phyloP scores from a whole-genome alignment of 108 stramenopile species.

The Cafeteria roenbergensis region DNA sequence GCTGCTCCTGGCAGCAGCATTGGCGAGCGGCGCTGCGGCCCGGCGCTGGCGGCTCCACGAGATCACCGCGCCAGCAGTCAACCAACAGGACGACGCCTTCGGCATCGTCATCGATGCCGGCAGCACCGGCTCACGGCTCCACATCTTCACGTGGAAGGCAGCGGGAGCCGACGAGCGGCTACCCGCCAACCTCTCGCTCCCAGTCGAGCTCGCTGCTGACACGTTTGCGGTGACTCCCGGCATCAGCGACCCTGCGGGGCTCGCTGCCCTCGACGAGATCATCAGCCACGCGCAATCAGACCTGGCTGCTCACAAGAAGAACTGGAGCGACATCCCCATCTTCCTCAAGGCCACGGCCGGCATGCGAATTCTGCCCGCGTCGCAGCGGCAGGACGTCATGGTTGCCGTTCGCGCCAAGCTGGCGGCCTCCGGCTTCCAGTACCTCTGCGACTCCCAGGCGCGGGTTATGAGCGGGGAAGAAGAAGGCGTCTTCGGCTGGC shows the following conservation, averaged over 20 bases:
- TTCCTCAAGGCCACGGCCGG: constrained; percentile 30
- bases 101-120: constrained; percentile 75
- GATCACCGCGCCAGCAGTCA: too few relatives aligned
- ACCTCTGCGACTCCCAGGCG: background rate
- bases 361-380: constrained; percentile 9
- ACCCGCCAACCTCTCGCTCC: constrained; percentile 30
- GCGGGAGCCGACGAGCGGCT: constrained; percentile 23
- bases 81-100: too few relatives aligned
- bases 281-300: constrained; percentile 32
- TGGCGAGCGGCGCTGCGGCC: too few relatives aligned
- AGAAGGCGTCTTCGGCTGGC: constrained; percentile 33
- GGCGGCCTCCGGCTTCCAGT: background rate
- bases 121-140: constrained; percentile 66
- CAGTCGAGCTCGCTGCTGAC: constrained; percentile 18
- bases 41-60: too few relatives aligned
- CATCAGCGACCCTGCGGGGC: constrained; percentile 8
- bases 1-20: too few relatives aligned
- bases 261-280: constrained; percentile 16
- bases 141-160: constrained; percentile 61
- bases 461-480: constrained; percentile 18
- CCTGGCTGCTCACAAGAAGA: background rate
- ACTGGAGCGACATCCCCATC: background rate
- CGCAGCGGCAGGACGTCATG: constrained; percentile 4
- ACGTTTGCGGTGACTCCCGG: constrained; percentile 25
- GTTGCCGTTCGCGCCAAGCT: constrained; percentile 6